Evolutionary conservation across 768 basidiomycete genomes (phyloP), one percentile per base, ranked within the genome.

Genomic region (Boletus coccyginus): DNA sequence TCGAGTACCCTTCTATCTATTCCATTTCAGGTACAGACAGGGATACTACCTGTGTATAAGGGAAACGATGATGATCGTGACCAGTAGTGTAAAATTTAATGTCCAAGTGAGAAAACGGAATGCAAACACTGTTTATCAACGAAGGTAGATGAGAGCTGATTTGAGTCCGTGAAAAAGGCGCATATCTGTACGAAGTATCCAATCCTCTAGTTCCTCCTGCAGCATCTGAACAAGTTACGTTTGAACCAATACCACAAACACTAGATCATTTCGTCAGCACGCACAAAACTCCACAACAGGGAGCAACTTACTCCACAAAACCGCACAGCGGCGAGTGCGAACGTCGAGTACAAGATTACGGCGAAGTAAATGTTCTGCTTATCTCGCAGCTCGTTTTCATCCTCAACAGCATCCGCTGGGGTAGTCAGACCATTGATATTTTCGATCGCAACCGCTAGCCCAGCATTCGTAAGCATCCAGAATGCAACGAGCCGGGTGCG

Each of bases 201-300:
- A 38, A 4, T 50, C 51, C 33, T 32, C 78, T 73, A 92, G 66
- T 86, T 89, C 65, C 78, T 82, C 64, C 91, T 82, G 81, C 87
- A 93, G 71, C 80, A 88, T 61, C 87, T 78, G 82, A 91, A 92
- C 49, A 93, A 71, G 72, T 92, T 91, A 60, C 90, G 82, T 72
- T 81, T 88, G 77, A 92, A 81, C 79, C 85, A 90, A 76, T 92
- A 93, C 70, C 67, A 90, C 62, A 93, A 67, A 70, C 90, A 92
- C 91, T 93, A 61, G 3, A 32, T 7, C 53, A 56, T 56, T n/a
- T 50, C 35, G 36, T 57, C 27, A 45, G 56, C 50, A 27, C 17
- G 4, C 46, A 7, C 29, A 52, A 42, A 57, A 55, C 32, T 44
- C 19, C 19, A 51, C 11, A 36, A 17, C 45, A 32, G 46, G 36